A percentile compares a stretch with the other conserved stretches of the same genome.
phyloP scores from a whole-genome alignment of 2,329 filamentous ascomycete species.

The Monilinia fructicola region DNA sequence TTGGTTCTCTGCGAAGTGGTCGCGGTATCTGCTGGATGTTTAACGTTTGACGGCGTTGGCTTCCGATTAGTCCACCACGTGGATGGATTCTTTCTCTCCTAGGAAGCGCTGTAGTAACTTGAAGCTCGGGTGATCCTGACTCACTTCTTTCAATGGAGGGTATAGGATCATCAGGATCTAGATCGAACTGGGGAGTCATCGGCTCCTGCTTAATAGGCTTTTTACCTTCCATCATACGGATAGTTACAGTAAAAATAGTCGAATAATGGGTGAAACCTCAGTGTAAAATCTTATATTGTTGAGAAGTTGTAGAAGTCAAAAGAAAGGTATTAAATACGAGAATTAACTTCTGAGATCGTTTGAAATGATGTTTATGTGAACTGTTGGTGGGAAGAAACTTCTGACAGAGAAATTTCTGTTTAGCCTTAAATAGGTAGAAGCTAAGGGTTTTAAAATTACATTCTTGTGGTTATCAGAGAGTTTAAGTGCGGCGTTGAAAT shows the following conservation, averaged over 20 bases:
- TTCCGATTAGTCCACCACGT: neutral
- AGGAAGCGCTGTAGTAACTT: accelerated
- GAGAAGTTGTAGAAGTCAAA: neutral
- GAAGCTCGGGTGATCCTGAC: neutral
- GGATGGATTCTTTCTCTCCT: neutral
- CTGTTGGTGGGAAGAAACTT: neutral
- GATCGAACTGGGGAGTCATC: neutral
- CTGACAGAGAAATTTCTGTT: neutral
- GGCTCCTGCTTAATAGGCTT: neutral
- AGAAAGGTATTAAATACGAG: neutral
- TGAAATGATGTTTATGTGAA: no score
- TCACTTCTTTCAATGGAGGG: neutral
- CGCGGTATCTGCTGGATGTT: neutral
- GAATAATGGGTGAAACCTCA: no score
- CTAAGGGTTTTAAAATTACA: neutral
- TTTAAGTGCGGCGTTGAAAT: no score
- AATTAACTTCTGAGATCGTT: neutral
- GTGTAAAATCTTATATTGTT: no score
- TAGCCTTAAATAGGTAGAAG: neutral
- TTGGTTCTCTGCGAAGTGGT: neutral
- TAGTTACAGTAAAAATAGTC: neutral
- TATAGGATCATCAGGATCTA: neutral
- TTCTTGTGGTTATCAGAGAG: neutral
- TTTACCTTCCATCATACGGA: neutral
- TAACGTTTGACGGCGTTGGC: neutral